Evolutionary conservation across 2,329 filamentous ascomycete genomes (phyloP).

Genomic region (Cercospora sp.): DNA sequence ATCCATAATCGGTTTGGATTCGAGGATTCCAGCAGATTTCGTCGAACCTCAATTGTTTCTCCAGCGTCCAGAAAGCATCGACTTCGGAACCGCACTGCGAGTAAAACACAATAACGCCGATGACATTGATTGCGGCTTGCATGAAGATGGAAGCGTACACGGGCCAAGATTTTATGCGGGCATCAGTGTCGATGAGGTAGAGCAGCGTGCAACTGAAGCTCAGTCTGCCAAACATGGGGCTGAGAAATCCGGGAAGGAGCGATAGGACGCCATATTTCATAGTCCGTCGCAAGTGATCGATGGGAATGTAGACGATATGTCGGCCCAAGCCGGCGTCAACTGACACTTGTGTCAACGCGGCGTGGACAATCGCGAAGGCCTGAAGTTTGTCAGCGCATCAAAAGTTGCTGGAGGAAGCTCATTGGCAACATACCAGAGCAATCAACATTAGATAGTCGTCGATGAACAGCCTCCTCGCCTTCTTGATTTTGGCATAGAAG

Average conservation of each 20-base stretch:
- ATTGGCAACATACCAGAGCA: constrained; percentile 22
- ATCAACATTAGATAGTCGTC: constrained; percentile 34
- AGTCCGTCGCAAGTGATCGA: constrained; percentile 15
- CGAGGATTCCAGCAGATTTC: constrained; percentile 27
- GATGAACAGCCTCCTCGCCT: constrained; percentile 30
- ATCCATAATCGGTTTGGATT: constrained; percentile 28
- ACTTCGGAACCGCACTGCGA: constrained; percentile 33
- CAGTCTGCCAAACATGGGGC: constrained; percentile 33
- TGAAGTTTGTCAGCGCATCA: background rate
- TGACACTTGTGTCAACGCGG: constrained; percentile 26
- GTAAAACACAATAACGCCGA: constrained; percentile 30
- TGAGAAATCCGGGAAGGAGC: constrained; percentile 30
- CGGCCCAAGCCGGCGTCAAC: constrained; percentile 31
- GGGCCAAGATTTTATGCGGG: constrained; percentile 32
- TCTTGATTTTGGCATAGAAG: constrained; percentile 29
- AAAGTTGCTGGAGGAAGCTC: background rate
- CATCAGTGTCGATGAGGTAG: constrained; percentile 33
- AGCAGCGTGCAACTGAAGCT: constrained; percentile 35
- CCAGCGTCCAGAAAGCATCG: constrained; percentile 26
- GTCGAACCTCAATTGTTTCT: constrained; percentile 23
- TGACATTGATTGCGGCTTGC: constrained; percentile 32
- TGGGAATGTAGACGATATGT: constrained; percentile 30
- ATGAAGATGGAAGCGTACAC: constrained; percentile 31
- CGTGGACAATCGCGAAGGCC: constrained; percentile 29
- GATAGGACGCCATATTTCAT: constrained; percentile 29